Conservation (phyloP, 2,329 filamentous ascomycete genomes). For the Phialemoniopsis sp. region DNA sequence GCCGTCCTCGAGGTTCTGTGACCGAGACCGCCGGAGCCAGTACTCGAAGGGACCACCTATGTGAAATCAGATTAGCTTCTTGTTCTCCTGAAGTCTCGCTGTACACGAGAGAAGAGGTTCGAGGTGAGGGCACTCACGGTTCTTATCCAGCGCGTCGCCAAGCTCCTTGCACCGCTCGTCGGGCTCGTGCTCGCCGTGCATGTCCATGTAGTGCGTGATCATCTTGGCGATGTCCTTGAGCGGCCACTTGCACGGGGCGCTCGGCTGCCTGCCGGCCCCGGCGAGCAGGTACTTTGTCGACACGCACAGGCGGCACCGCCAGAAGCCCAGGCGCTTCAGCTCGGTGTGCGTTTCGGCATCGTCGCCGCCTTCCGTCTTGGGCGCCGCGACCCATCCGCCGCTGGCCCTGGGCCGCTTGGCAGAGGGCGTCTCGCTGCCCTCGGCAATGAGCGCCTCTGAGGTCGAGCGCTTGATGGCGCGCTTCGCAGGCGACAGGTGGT, state of each 20-base stretch:
- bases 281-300: constrained; percentile 37
- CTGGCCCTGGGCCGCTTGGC: neutral
- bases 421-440: too few relatives aligned
- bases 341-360: constrained; percentile 9
- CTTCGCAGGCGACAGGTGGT: too few relatives aligned
- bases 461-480: too few relatives aligned
- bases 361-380: constrained; percentile 10
- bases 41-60: constrained; percentile 42
- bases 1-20: constrained; percentile 26
- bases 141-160: constrained; percentile 33
- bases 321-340: constrained; percentile 37
- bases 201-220: constrained; percentile 40
- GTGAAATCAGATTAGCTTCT: too few relatives aligned
- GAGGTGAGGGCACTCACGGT: constrained; percentile 25
- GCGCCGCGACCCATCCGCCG: constrained; percentile 2
- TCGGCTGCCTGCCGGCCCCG: constrained; percentile 32
- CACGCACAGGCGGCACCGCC: constrained; percentile 40
- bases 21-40: constrained; percentile 37
- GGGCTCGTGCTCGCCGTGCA: constrained; percentile 38
- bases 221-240: constrained; percentile 41
- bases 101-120: neutral
- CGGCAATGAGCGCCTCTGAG: too few relatives aligned
- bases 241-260: constrained; percentile 40
- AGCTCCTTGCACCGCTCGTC: constrained; percentile 37
- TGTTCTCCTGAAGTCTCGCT: constrained; percentile 2